These are phyloP conservation scores for Monosporascus sp. DNA, from an alignment of 2,329 filamentous ascomycete species.

Conservation along the genomic window DNA sequence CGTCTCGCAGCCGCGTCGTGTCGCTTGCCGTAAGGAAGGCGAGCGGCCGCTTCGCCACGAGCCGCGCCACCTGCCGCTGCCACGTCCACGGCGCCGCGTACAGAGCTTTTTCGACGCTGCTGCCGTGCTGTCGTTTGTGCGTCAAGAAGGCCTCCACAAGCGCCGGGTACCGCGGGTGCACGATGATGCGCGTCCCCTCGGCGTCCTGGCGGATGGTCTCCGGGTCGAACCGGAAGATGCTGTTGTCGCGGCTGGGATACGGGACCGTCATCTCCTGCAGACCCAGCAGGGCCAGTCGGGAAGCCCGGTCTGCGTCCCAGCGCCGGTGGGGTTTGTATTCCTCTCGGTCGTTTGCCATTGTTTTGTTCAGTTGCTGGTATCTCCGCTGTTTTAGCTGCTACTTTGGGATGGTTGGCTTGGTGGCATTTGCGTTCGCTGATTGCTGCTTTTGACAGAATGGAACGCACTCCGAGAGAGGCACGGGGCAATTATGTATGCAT, in stretches of 20 bases:
- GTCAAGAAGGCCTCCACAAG: conserved; percentile 21
- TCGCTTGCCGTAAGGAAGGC: conserved; percentile 17
- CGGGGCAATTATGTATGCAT: too few relatives aligned
- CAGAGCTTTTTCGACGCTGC: conserved; percentile 13
- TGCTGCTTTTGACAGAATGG: too few relatives aligned
- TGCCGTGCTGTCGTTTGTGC: conserved; percentile 22
- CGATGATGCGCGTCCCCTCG: conserved; percentile 19
- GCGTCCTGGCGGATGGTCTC: conserved; percentile 15
- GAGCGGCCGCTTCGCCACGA: conserved; percentile 21
- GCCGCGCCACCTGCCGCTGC: conserved; percentile 16
- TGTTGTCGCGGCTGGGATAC: conserved; percentile 18
- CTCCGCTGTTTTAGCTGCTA: too few relatives aligned
- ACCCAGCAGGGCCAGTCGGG: conserved; percentile 3
- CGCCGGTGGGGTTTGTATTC: neutral
- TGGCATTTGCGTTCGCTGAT: too few relatives aligned
- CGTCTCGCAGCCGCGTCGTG: conserved; percentile 18
- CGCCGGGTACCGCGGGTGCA: conserved; percentile 18
- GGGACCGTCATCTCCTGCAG: conserved; percentile 8
- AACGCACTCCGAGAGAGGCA: too few relatives aligned
- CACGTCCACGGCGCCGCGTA: conserved; percentile 18
- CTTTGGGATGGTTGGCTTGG: too few relatives aligned
- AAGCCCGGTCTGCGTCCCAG: neutral
- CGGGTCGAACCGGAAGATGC: conserved; percentile 16
- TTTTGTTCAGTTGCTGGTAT: too few relatives aligned
- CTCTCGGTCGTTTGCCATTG: too few relatives aligned